These are phyloP conservation scores for Leishmania tarentolae DNA, from an alignment of 208 protist genomes.

Conservation along the genomic window DNA sequence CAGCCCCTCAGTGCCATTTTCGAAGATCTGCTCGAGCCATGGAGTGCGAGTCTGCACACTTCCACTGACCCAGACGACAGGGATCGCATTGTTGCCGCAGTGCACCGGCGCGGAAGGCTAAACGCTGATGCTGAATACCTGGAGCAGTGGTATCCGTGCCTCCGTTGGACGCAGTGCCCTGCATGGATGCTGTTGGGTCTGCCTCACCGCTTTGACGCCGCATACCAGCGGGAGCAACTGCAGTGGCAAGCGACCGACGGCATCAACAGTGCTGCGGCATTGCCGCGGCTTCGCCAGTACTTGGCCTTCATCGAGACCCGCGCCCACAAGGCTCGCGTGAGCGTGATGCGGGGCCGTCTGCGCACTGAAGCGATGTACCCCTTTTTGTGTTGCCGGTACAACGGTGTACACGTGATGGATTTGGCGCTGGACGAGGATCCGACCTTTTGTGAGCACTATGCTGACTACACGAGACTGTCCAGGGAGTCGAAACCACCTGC, in stretches of 20 bases:
- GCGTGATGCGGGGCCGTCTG: slow-evolving; percentile 35
- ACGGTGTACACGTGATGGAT: slow-evolving; percentile 44
- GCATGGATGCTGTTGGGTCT: slow-evolving; percentile 10
- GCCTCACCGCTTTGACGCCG: slow-evolving; percentile 25
- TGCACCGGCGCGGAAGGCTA: slow-evolving; percentile 27
- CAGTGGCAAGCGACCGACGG: slow-evolving; percentile 17
- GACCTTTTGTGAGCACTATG: slow-evolving; percentile 29
- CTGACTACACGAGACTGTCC: slow-evolving; percentile 17
- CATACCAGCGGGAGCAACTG: slow-evolving; percentile 23
- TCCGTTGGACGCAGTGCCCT: slow-evolving; percentile 13
- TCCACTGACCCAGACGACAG: slow-evolving; percentile 13
- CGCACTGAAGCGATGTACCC: slow-evolving; percentile 46
- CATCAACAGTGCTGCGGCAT: not conserved
- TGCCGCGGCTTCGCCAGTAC: slow-evolving; percentile 19
- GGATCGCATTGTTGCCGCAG: slow-evolving; percentile 34
- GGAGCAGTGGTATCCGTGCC: slow-evolving; percentile 25
- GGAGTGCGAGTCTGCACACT: slow-evolving; percentile 31
- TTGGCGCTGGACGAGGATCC: slow-evolving; percentile 44
- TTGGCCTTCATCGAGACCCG: slow-evolving; percentile 40
- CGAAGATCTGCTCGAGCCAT: slow-evolving; percentile 55
- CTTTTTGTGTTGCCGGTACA: slow-evolving; percentile 49
- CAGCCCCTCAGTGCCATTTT: slow-evolving; percentile 43
- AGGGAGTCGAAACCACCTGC: slow-evolving; percentile 8
- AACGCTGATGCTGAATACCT: slow-evolving; percentile 37
- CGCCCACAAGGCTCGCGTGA: slow-evolving; percentile 42